Evolutionary conservation across 371 early-diverging fungal genomes (phyloP), one percentile per base, ranked within the genome.

Genomic region (Apophysomyces trapeziformis): DNA sequence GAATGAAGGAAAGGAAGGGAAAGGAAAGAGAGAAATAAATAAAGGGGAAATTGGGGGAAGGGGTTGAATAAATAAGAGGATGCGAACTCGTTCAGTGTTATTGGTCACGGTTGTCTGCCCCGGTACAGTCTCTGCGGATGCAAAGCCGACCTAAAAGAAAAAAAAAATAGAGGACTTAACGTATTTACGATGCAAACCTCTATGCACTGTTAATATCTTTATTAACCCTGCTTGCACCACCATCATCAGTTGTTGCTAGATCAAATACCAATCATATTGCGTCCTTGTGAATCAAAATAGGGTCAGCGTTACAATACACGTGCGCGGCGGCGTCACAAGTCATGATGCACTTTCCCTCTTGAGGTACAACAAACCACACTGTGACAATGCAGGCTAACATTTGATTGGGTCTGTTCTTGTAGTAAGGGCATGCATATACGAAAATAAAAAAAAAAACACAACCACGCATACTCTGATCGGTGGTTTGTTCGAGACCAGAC

Each of bases 1-100:
- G 16, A 45, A 45, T 45, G 46, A 45, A 58, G 58, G 39, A 67
- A 44, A 57, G 68, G 58, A 35, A 58, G 66, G 65, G n/a, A 43
- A 65, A 56, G 64, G 32, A 57, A 57, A 38, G 26, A 44, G 46
- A 54, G 18, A 64, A 56, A 9, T n/a, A 63, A 43, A 21, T n/a
- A 43, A 21, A 41, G 44, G 32, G 45, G 26, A 36, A 41, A 39
- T 32, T 38, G 60, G 39, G 35, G 35, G 8, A 58, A 39, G 60
- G 41, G 35, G 60, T 47, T 50, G 59, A 26, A 26, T 58, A 46
- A 59, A 39, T 45, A 45, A 45, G 46, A n/a, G 16, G 46, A 45
- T 45, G 46, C 46, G 32, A 45, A 45, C 46, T 45, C 16, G 13
- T 18, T 26, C 46, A 45, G 16, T 45, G 46, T 7, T 45, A 45